Percentiles rank a stretch among this genome's conserved stretches.
Evolutionary conservation across 1,284 basidiomycete genomes (phyloP).

Genomic region (Fomes fomentarius): DNA sequence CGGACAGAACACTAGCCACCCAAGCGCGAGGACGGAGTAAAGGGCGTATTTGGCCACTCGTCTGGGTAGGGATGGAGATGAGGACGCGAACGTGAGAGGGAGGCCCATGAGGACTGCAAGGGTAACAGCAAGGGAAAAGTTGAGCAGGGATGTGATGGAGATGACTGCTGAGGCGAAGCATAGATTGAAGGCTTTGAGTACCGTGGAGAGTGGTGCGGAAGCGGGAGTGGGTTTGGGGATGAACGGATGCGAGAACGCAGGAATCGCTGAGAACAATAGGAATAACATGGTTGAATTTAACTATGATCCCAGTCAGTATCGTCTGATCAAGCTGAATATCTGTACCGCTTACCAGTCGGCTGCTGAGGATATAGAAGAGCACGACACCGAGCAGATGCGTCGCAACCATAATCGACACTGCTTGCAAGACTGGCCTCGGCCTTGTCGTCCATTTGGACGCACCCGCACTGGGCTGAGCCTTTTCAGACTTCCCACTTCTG

Average conservation of each 20-base stretch:
- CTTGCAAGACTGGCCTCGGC: conserved; percentile 52
- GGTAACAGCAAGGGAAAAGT: conserved; percentile 83
- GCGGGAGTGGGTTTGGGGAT: conserved; percentile 29
- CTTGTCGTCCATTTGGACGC: conserved; percentile 39
- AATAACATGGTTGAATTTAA: conserved; percentile 1
- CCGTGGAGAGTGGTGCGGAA: conserved; percentile 44
- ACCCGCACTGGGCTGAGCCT: neutral
- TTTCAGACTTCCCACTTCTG: conserved; percentile 26
- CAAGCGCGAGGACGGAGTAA: conserved; percentile 54
- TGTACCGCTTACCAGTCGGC: conserved; percentile 9
- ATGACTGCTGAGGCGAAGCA: conserved; percentile 83
- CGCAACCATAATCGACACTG: conserved; percentile 52
- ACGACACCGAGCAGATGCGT: conserved; percentile 57
- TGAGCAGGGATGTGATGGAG: conserved; percentile 84
- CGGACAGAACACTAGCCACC: conserved; percentile 55
- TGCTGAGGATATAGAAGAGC: conserved; percentile 50
- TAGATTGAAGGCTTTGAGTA: conserved; percentile 75
- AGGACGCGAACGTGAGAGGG: conserved; percentile 55
- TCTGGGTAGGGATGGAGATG: conserved; percentile 27
- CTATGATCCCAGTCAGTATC: neutral
- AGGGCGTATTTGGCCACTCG: conserved; percentile 43
- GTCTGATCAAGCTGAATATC: neutral
- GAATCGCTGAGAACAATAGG: conserved; percentile 25
- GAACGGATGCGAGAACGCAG: conserved; percentile 18
- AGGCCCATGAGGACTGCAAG: conserved; percentile 66